These are phyloP conservation scores for Arctium minus DNA, from an alignment of 129 eudicot genomes.

Conservation along the genomic window DNA sequence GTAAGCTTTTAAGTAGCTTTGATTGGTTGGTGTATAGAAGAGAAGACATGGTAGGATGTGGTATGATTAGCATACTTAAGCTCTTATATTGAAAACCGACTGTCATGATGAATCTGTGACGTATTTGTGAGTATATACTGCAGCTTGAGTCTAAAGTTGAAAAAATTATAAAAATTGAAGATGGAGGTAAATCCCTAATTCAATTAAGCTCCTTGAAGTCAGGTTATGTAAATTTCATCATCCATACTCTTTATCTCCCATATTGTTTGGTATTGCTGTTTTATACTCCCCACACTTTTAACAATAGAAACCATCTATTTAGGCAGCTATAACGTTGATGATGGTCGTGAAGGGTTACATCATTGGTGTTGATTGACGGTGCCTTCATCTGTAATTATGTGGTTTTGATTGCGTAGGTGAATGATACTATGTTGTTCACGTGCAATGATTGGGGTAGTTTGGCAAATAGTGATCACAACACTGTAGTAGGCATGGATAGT, in stretches of 20 bases:
- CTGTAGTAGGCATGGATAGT: too few relatives aligned
- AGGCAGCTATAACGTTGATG: too few relatives aligned
- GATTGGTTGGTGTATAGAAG: not conserved
- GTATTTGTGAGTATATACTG: too few relatives aligned
- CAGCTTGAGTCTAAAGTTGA: not conserved
- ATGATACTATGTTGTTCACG: not conserved
- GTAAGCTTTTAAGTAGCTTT: not conserved
- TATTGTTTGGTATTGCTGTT: not conserved
- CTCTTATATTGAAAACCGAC: not conserved
- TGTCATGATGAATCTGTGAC: not conserved
- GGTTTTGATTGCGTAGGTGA: not conserved
- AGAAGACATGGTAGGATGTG: not conserved
- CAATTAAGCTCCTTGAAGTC: not conserved
- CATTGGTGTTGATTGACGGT: not conserved
- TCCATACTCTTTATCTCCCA: not conserved
- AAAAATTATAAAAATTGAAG: not conserved
- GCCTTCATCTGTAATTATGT: not conserved
- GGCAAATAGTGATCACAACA: too few relatives aligned
- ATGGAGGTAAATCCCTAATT: not conserved
- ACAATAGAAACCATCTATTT: too few relatives aligned
- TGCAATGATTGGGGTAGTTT: not conserved
- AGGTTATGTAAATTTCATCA: not conserved
- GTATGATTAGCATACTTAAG: slow-evolving; percentile 8
- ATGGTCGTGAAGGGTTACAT: not conserved
- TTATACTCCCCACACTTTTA: too few relatives aligned